Conservation (phyloP, 2,329 filamentous ascomycete genomes). For the Fusarium stilboides region DNA sequence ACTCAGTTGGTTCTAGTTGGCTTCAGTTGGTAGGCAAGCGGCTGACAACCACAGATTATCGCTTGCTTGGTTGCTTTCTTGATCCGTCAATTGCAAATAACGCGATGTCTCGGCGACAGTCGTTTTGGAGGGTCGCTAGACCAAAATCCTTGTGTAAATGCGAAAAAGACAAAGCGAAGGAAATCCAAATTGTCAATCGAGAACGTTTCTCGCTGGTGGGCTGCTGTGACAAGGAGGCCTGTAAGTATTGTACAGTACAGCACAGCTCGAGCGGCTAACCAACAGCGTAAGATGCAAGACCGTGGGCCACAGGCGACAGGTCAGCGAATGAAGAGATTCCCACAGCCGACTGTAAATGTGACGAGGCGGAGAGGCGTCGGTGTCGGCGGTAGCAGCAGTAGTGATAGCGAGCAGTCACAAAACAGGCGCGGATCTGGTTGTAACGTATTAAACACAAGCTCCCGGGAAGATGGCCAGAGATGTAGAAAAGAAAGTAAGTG, state of each 20-base stretch:
- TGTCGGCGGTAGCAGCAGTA: conserved; percentile 41
- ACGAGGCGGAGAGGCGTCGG: conserved; percentile 44
- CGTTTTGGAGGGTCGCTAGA: conserved; percentile 20
- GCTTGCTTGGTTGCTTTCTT: conserved; percentile 18
- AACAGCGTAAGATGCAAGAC: conserved; percentile 49
- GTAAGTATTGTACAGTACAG: conserved; percentile 35
- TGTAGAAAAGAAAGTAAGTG: conserved; percentile 23
- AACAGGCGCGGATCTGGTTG: conserved; percentile 15
- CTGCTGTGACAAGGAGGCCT: conserved; percentile 24
- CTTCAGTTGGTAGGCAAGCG: conserved; percentile 28
- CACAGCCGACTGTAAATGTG: conserved; percentile 50
- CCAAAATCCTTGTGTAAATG: conserved; percentile 14
- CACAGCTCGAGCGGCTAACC: conserved; percentile 46
- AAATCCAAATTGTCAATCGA: conserved; percentile 13
- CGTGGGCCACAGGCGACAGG: conserved; percentile 47
- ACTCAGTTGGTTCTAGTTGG: conserved; percentile 40
- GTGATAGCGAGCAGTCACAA: conserved; percentile 32
- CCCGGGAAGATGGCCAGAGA: conserved; percentile 1
- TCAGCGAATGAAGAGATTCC: conserved; percentile 51
- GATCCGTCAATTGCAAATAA: conserved; percentile 30
- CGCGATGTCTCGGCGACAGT: conserved; percentile 7
- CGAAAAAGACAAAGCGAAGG: conserved; percentile 16
- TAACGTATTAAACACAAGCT: conserved; percentile 19
- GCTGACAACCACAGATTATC: conserved; percentile 18
- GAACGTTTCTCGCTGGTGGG: conserved; percentile 26